These are phyloP conservation scores for Tylopilus balloui DNA, from an alignment of 768 basidiomycete genomes.

Conservation along the genomic window DNA sequence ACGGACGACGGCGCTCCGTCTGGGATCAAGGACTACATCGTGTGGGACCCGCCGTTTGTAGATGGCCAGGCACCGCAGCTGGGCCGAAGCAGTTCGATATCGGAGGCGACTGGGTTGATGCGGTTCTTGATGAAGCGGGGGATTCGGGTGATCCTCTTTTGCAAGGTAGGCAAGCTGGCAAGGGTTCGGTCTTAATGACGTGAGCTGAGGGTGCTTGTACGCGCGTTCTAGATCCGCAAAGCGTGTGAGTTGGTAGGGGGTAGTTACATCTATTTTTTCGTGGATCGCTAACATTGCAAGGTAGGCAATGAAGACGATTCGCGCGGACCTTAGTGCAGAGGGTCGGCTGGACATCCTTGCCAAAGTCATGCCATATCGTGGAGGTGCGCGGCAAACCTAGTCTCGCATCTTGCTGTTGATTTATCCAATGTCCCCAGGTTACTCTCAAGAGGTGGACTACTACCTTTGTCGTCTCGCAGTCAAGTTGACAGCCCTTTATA, in stretches of 20 bases:
- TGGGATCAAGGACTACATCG: constrained; percentile 71
- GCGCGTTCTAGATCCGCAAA: constrained; percentile 57
- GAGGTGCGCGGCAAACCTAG: constrained; percentile 47
- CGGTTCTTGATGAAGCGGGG: constrained; percentile 78
- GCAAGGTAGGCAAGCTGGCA: constrained; percentile 55
- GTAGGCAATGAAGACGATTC: constrained; percentile 77
- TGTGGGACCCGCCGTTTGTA: constrained; percentile 69
- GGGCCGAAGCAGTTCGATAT: constrained; percentile 54
- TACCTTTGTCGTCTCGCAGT: not conserved
- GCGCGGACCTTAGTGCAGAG: constrained; percentile 64
- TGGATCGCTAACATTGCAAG: constrained; percentile 15
- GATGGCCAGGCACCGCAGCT: constrained; percentile 51
- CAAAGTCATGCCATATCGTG: constrained; percentile 77
- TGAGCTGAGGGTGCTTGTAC: not conserved
- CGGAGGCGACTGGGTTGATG: constrained; percentile 71
- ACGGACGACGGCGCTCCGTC: constrained; percentile 80
- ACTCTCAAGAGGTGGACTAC: constrained; percentile 57
- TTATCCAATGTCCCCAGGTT: constrained; percentile 41
- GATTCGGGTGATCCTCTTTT: constrained; percentile 81
- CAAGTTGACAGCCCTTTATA: constrained; percentile 23
- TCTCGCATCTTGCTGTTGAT: not conserved
- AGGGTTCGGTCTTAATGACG: not conserved
- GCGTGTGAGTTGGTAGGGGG: constrained; percentile 69
- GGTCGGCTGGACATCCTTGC: constrained; percentile 73
- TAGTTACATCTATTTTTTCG: not conserved